These are phyloP conservation scores for Ogataea chonburiensis DNA, from an alignment of 805 yeast species.

Conservation along the genomic window DNA sequence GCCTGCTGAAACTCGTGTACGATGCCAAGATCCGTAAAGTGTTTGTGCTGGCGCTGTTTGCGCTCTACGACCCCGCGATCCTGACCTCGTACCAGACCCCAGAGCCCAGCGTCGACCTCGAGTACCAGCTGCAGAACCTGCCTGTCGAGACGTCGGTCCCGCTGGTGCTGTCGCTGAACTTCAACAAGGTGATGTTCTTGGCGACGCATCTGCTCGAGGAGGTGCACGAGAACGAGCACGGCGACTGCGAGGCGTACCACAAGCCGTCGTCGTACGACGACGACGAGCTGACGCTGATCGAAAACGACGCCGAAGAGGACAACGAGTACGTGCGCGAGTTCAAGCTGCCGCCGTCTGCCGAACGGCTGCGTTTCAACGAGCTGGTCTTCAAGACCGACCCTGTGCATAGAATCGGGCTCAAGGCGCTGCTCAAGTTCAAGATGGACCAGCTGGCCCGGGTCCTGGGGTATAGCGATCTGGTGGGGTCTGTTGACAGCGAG, in stretches of 20 bases:
- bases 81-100: slow-evolving; percentile 14
- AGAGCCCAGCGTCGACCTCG: slow-evolving; percentile 21
- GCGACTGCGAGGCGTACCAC: slow-evolving; percentile 57
- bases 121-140: slow-evolving; percentile 30
- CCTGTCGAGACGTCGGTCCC: slow-evolving; percentile 22
- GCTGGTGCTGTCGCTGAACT: slow-evolving; percentile 22
- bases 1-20: slow-evolving; percentile 49
- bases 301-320: slow-evolving; percentile 24
- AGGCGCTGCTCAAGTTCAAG: slow-evolving; percentile 38
- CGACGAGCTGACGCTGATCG: slow-evolving; percentile 29
- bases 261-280: slow-evolving; percentile 39
- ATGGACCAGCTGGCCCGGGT: slow-evolving; percentile 30
- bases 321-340: slow-evolving; percentile 30
- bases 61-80: slow-evolving; percentile 27
- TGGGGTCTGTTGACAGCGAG: slow-evolving; percentile 32
- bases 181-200: slow-evolving; percentile 30
- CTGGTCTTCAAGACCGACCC: slow-evolving; percentile 44
- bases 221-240: slow-evolving; percentile 56
- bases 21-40: slow-evolving; percentile 74
- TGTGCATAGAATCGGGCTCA: slow-evolving; percentile 52
- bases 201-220: slow-evolving; percentile 61
- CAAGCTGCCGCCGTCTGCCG: slow-evolving; percentile 36
- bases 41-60: slow-evolving; percentile 29
- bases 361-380: slow-evolving; percentile 42
- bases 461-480: slow-evolving; percentile 38